Conservation (phyloP, 1,139 yeast species). For the Schwanniomyces etchellsii region DNA sequence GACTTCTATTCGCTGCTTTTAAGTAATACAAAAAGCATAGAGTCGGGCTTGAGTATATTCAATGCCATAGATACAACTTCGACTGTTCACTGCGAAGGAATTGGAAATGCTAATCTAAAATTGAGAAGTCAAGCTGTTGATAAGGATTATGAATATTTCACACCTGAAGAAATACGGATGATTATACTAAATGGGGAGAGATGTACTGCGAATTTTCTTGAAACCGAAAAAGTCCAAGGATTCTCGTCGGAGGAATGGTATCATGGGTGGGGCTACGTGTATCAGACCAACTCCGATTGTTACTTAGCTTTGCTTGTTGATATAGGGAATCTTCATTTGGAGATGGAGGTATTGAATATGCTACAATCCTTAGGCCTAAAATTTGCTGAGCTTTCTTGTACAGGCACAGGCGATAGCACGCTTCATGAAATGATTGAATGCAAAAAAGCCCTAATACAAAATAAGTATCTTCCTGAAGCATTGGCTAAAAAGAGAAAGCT, state of each 20-base stretch:
- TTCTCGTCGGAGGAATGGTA: constrained; percentile 10
- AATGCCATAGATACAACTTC: no score
- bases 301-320: constrained; percentile 9
- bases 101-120: neutral
- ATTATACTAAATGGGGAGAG: constrained; percentile 9
- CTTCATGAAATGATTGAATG: constrained; percentile 6
- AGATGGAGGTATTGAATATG: constrained; percentile 9
- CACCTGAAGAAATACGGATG: constrained; percentile 8
- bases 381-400: constrained; percentile 4
- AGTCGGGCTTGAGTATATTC: neutral
- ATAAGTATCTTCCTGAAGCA: constrained; percentile 7
- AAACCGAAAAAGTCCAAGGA: constrained; percentile 1
- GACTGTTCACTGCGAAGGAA: no score
- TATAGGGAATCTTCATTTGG: constrained; percentile 9
- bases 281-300: constrained; percentile 9
- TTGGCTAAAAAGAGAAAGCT: constrained; percentile 3
- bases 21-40: constrained; percentile 2
- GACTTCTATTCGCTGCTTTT: constrained; percentile 9
- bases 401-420: constrained; percentile 1
- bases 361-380: constrained; percentile 4
- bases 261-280: constrained; percentile 12
- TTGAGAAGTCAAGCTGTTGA: constrained; percentile 4
- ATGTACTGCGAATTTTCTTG: constrained; percentile 5
- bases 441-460: constrained; percentile 6
- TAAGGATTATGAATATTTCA: constrained; percentile 7